Percentiles rank a stretch among this genome's conserved stretches.
These are phyloP conservation scores for Ophiostoma sp. DNA, from an alignment of 2,329 filamentous ascomycete genomes.

Conservation along the genomic window DNA sequence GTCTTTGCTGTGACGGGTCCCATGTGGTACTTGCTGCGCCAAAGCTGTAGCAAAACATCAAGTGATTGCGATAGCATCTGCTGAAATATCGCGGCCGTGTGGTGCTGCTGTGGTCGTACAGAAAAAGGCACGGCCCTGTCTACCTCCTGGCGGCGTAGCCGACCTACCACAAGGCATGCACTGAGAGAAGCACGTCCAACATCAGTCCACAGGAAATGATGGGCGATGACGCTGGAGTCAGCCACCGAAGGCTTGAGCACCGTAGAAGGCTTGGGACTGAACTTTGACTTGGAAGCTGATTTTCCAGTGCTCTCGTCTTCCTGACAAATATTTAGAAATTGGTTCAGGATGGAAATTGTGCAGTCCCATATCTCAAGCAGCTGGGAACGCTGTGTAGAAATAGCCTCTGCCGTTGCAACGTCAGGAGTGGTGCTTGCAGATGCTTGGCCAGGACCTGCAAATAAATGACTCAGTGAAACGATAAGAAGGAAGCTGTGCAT, in stretches of 20 bases:
- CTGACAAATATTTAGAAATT: slow-evolving; percentile 11
- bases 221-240: slow-evolving; percentile 7
- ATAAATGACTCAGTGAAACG: background rate
- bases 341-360: slow-evolving; percentile 16
- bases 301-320: background rate
- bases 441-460: background rate
- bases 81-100: slow-evolving; percentile 17
- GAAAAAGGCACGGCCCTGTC: slow-evolving; percentile 16
- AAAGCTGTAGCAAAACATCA: background rate
- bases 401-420: background rate
- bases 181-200: slow-evolving; percentile 18
- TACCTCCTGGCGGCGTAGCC: slow-evolving; percentile 18
- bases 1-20: slow-evolving; percentile 22
- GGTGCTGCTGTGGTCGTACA: slow-evolving; percentile 8
- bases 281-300: background rate
- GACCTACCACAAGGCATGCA: slow-evolving; percentile 17
- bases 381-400: slow-evolving; percentile 13
- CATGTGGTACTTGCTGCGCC: slow-evolving; percentile 17
- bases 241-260: background rate
- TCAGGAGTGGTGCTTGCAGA: background rate
- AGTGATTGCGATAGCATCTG: slow-evolving; percentile 12
- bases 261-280: background rate
- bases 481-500: slow-evolving; percentile 21
- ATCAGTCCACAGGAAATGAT: slow-evolving; percentile 21
- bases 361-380: slow-evolving; percentile 22